phyloP scores from a whole-genome alignment of 2,329 filamentous ascomycete genomes.

The Penicillium crustosum region DNA sequence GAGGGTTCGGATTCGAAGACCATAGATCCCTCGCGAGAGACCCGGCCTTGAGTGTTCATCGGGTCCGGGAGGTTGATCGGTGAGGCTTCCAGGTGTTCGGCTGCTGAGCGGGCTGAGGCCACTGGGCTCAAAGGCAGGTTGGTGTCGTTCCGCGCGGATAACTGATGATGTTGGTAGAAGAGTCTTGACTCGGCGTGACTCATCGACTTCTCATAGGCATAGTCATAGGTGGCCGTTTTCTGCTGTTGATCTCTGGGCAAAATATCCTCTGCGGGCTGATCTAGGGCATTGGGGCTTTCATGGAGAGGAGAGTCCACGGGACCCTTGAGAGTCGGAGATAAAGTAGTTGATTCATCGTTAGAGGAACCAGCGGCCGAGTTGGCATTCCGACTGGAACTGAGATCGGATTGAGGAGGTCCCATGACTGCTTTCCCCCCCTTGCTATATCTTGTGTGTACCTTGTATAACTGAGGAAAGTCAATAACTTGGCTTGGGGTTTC shows the following conservation, averaged over 20 bases:
- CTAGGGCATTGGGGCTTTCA: conserved; percentile 11
- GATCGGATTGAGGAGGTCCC: conserved; percentile 20
- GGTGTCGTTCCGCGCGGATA: conserved; percentile 51
- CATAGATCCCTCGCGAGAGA: conserved; percentile 12
- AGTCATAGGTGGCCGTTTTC: conserved; percentile 88
- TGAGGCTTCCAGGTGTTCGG: conserved; percentile 13
- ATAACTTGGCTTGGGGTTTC: not conserved
- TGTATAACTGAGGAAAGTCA: not conserved
- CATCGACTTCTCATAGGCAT: conserved; percentile 89
- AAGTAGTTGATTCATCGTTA: conserved; percentile 11
- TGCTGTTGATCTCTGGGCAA: conserved; percentile 49
- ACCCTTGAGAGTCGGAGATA: conserved; percentile 9
- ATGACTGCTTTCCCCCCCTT: conserved; percentile 16
- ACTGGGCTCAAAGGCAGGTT: conserved; percentile 41
- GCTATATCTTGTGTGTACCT: not conserved
- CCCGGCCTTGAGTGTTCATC: not conserved
- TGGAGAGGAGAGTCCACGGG: conserved; percentile 11
- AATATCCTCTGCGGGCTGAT: conserved; percentile 24
- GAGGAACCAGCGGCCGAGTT: conserved; percentile 12
- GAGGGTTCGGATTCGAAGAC: conserved; percentile 12
- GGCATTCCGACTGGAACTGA: conserved; percentile 24
- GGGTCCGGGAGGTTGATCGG: conserved; percentile 2
- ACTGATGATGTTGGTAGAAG: conserved; percentile 87
- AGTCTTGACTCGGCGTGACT: conserved; percentile 92
- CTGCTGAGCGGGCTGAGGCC: conserved; percentile 13